Conservation (phyloP, 257 asterid genomes). For the Nicotiana sylvestris region DNA sequence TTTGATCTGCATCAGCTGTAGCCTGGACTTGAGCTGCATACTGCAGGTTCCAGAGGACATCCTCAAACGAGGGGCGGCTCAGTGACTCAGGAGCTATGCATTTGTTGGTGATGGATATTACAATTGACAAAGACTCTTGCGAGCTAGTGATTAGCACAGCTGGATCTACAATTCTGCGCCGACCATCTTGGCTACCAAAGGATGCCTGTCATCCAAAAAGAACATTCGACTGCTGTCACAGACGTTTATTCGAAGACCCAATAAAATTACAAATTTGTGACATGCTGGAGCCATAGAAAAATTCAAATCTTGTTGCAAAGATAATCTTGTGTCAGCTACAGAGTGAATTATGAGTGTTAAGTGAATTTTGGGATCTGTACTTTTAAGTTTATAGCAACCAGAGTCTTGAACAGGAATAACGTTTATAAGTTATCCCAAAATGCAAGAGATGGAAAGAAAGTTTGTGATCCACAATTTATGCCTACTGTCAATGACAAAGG, state of each 20-base stretch:
- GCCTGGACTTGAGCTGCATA: conserved; percentile 69
- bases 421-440: neutral
- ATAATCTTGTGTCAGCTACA: neutral
- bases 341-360: neutral
- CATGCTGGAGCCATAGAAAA: neutral
- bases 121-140: conserved; percentile 57
- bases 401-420: neutral
- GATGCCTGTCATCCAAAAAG: conserved; percentile 35
- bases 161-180: conserved; percentile 45
- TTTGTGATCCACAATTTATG: neutral
- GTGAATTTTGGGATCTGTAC: neutral
- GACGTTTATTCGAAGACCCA: neutral
- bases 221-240: neutral
- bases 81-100: conserved; percentile 64
- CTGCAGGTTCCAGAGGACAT: conserved; percentile 66
- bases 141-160: conserved; percentile 45
- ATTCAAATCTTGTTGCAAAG: neutral
- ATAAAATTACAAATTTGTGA: neutral
- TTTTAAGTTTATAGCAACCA: neutral
- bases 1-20: conserved; percentile 34
- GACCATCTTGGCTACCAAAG: conserved; percentile 39
- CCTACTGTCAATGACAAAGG: neutral
- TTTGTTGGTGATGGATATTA: conserved; percentile 48
- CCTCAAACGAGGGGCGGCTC: conserved; percentile 63
- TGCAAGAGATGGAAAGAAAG: neutral